phyloP scores from a whole-genome alignment of 176 grass and related monocot genomes.

The Saccharum spontaneum region DNA sequence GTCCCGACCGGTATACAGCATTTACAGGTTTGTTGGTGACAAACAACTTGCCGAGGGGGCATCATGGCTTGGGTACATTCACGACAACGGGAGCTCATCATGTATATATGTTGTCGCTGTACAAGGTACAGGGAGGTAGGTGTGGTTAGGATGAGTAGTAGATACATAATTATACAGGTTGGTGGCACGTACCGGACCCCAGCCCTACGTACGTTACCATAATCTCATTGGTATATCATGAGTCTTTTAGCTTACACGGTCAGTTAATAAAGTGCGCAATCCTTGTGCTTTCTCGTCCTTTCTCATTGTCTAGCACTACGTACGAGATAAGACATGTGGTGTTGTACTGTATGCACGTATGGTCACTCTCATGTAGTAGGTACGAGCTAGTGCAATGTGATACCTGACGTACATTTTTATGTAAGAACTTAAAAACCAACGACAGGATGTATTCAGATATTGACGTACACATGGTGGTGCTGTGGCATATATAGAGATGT shows the following conservation, averaged over 20 bases:
- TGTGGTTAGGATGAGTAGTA: not conserved
- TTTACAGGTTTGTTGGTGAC: not conserved
- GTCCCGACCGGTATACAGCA: not conserved
- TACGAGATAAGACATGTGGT: not conserved
- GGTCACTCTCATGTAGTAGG: not conserved
- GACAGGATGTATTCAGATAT: not conserved
- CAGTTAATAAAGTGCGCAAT: not conserved
- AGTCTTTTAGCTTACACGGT: no score
- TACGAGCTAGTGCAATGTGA: no score
- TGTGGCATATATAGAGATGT: no score
- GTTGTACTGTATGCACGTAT: not conserved
- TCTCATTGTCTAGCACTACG: not conserved
- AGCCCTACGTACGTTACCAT: not conserved
- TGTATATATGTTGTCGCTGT: slow-evolving; percentile 1
- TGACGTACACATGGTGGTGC: no score
- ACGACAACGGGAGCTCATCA: slow-evolving; percentile 15
- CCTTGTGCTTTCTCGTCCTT: not conserved
- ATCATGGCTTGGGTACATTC: not conserved
- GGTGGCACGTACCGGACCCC: not conserved
- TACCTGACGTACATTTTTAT: not conserved
- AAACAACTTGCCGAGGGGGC: not conserved
- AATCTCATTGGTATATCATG: no score
- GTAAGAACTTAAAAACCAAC: not conserved
- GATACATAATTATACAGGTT: not conserved
- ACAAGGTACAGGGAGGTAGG: not conserved